Evolutionary conservation across 805 yeast genomes (phyloP).

Genomic region (Saccharomycopsis lassenensis): DNA sequence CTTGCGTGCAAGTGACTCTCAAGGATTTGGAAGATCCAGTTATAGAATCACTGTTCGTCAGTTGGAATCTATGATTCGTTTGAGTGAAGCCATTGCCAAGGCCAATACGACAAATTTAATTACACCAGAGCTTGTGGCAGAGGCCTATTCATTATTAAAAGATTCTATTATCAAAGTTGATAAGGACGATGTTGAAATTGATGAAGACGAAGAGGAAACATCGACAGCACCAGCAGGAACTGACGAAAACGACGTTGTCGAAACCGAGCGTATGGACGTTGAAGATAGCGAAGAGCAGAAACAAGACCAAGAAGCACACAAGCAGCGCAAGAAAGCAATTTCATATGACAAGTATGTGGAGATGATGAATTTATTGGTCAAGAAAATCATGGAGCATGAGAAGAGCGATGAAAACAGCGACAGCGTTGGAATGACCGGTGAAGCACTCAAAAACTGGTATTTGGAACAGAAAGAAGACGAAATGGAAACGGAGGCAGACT

Average conservation of each 20-base stretch:
- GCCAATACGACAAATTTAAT: slow-evolving; percentile 91
- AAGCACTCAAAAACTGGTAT: slow-evolving; percentile 71
- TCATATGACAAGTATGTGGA: slow-evolving; percentile 80
- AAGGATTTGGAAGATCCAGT: slow-evolving; percentile 73
- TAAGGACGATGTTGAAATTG: slow-evolving; percentile 82
- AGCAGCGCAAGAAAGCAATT: slow-evolving; percentile 37
- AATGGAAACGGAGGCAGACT: slow-evolving; percentile 57
- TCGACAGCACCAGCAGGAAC: too few relatives aligned
- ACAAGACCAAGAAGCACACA: slow-evolving; percentile 3
- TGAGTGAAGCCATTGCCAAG: slow-evolving; percentile 92
- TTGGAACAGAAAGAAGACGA: slow-evolving; percentile 62
- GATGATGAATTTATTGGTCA: slow-evolving; percentile 72
- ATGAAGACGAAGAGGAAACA: slow-evolving; percentile 49
- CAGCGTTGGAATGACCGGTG: slow-evolving; percentile 55
- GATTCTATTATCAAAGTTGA: slow-evolving; percentile 92
- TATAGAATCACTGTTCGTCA: slow-evolving; percentile 96
- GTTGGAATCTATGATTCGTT: slow-evolving; percentile 83
- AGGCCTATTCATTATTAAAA: slow-evolving; percentile 81
- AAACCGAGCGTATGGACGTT: slow-evolving; percentile 15
- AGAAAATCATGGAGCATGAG: slow-evolving; percentile 49
- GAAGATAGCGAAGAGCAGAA: too few relatives aligned
- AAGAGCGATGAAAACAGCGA: slow-evolving; percentile 27
- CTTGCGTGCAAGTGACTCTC: slow-evolving; percentile 81
- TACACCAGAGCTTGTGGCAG: slow-evolving; percentile 77
- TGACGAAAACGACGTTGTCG: slow-evolving; percentile 21